Base-by-base conservation (phyloP, 345 rosid genomes). In the Excoecaria agallocha region DNA sequence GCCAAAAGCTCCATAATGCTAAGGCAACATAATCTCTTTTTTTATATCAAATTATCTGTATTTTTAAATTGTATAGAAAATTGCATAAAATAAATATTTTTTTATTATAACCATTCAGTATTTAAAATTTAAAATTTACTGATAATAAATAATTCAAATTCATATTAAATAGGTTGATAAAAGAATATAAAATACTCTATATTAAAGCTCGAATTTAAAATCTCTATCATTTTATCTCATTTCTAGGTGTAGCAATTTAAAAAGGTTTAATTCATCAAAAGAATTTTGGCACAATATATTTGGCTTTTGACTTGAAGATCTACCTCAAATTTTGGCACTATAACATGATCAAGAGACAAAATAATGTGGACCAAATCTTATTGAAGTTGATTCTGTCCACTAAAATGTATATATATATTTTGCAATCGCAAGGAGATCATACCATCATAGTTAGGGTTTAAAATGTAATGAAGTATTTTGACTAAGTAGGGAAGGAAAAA, bases 401-500 rank as follows among this genome's bases (percentile, higher is more conserved):
- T 67, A 57, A 7, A 38, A 38, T 35, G 15, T 35, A 35, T 30
- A 35, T 35, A 15, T 22, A 22, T 22, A 35, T 60, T 5, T 64
- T 43, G 8, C 17, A 2, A 61, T 12, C 13, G 4, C 17, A 39
- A 43, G 48, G 24, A 63, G 49, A 25, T 11, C 12, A 50, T 25
- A 48, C 71, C 76, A 81, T 82, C 76, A 77, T 62, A 71, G 9
- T 66, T 70, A 72, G 76, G 72, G 60, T 77, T 72, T 72, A 67
- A 67, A 76, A 48, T 68, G 55, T 55, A 50, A 3, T 49, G 71
- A 71, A 68, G 66, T 19, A n/a, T 30, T 55, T 75, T 58, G 77
- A 78, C 75, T 75, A 68, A 70, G 35, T 45, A 39, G 13, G 41
- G n/a, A 49, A 24, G 75, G 52, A 75, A 64, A n/a, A 62, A 56